Conservation (phyloP, 1,139 yeast genomes). For the Geotrichum candidum region DNA sequence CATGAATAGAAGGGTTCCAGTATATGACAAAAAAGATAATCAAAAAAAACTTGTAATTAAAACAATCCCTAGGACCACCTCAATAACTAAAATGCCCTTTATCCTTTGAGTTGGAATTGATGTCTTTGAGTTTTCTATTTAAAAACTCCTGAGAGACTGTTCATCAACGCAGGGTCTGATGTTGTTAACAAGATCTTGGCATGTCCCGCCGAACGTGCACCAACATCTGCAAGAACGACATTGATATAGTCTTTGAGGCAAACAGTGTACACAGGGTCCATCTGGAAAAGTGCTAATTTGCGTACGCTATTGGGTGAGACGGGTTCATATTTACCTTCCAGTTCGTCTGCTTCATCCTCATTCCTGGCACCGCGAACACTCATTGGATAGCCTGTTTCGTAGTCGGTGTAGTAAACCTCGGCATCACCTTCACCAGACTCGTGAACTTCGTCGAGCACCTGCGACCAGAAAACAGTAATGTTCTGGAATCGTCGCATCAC, state of each 20-base stretch:
- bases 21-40: too few relatives aligned
- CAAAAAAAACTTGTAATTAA: not conserved
- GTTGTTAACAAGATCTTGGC: conserved; percentile 1
- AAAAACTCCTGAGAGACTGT: conserved; percentile 13
- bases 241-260: conserved; percentile 19
- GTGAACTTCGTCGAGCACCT: conserved; percentile 60
- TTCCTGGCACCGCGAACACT: conserved; percentile 4
- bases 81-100: not conserved
- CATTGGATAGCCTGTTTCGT: conserved; percentile 19
- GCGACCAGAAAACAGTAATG: conserved; percentile 50
- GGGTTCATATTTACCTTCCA: conserved; percentile 2
- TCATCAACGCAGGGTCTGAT: conserved; percentile 8
- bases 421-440: conserved; percentile 47
- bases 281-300: conserved; percentile 17
- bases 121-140: not conserved
- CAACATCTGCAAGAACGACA: conserved; percentile 3
- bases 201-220: conserved; percentile 8
- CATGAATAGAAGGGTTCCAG: too few relatives aligned
- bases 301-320: conserved; percentile 22
- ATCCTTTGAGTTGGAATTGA: not conserved
- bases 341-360: not conserved
- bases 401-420: conserved; percentile 26
- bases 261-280: conserved; percentile 26
- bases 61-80: too few relatives aligned
- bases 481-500: conserved; percentile 34